Evolutionary conservation across 495 filamentous ascomycete species (phyloP), one percentile per base, ranked within the genome.

Genomic region (Talaromyces adpressus): DNA sequence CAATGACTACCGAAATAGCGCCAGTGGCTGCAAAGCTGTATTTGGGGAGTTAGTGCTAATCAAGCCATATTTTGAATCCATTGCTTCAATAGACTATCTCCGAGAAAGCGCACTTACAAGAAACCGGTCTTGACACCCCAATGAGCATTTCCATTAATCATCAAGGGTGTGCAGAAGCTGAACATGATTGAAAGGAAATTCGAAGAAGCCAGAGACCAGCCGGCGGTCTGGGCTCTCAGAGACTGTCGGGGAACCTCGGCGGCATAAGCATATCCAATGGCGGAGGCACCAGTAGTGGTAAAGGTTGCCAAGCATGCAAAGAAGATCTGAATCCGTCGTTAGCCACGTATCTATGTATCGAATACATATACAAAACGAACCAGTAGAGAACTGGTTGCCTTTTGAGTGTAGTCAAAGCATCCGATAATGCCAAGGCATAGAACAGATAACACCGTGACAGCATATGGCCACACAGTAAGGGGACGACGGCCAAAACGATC

Each of bases 41-140:
- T n/a, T n/a, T n/a, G n/a, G n/a, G n/a, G n/a, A n/a, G n/a, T n/a
- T n/a, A n/a, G n/a, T n/a, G n/a, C n/a, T n/a, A n/a, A n/a, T 16
- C 4, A 52, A 20, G n/a, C n/a, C n/a, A n/a, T 4, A 47, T 47
- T 47, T 3, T 11, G 7, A 36, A n/a, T n/a, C n/a, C n/a, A n/a
- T n/a, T n/a, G n/a, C n/a, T n/a, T n/a, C n/a, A n/a, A n/a, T n/a
- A n/a, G n/a, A n/a, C n/a, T n/a, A n/a, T n/a, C n/a, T n/a, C n/a
- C n/a, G n/a, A n/a, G n/a, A n/a, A n/a, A n/a, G n/a, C 22, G 30
- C 9, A 64, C 70, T 58, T 61, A 78, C 75, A 78, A 78, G 47
- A 78, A 77, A 0, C 75, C 76, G 0, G 76, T 78, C 59, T 76
- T 77, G 5, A 77, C 75, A n/a, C 76, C 76, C 76, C 76, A 78